Base-by-base conservation (phyloP, 2,329 filamentous ascomycete species). In the Paracamarosporium sp. region DNA sequence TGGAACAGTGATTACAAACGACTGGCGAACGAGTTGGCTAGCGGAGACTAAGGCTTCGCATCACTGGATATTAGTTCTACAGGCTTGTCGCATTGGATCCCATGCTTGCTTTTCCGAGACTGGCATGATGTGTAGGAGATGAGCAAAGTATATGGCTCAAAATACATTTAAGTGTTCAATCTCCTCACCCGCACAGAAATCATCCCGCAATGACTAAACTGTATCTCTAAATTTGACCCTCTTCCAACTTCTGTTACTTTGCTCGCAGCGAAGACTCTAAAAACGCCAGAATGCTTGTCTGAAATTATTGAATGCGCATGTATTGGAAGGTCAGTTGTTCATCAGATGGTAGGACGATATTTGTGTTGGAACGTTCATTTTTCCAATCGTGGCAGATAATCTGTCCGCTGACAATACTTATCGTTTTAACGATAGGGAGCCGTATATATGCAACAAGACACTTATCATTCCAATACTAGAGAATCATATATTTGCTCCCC, bases 71-170 rank as follows among this genome's bases (percentile, higher is more conserved):
- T n/a, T 11, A 15, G 50, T 31, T 38, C 17, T 31, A 22, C 27
- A 30, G 25, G 20, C 41, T 44, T 54, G 41, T 51, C 40, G 51
- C 50, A 28, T 48, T 51, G 43, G 25, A 30, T 53, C 28, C 30
- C 5, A 40, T 50, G 24, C 43, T 43, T 41, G 52, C 38, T 27
- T 40, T 38, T 38, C 31, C 50, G 50, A 15, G 48, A 30, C n/a
- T 41, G 35, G 54, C 51, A 50, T 61, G 57, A 46, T 38, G 31
- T 63, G 57, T 50, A 52, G 47, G 51, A 62, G 56, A 65, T 53
- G 56, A 59, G 55, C 48, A 62, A 40, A 57, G 57, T 61, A 63
- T 53, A 63, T 59, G 65, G 60, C 33, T 46, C 53, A 53, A 61
- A 51, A 54, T 27, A 33, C 48, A 41, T 41, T 28, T 22, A 33